Evolutionary conservation across 2,329 filamentous ascomycete genomes (phyloP).

Genomic region (Ophiostoma novo-ulmi): DNA sequence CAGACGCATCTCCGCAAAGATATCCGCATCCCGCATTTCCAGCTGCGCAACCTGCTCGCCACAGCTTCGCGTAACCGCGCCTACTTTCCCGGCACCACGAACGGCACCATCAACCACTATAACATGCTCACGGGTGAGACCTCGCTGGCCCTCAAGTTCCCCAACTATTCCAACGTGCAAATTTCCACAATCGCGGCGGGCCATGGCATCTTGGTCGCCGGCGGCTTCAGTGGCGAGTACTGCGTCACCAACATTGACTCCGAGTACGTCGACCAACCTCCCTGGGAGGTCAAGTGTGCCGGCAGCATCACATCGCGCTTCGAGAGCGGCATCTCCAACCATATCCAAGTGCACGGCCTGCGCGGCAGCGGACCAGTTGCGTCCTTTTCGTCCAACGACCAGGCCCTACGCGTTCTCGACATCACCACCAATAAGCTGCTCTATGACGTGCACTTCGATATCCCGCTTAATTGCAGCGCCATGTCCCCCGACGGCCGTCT

Average conservation of each 20-base stretch:
- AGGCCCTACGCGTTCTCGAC: constrained; percentile 54
- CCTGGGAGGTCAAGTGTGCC: constrained; percentile 36
- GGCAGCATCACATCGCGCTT: constrained; percentile 48
- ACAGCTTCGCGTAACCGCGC: constrained; percentile 50
- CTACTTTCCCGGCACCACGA: constrained; percentile 50
- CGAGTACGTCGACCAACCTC: constrained; percentile 30
- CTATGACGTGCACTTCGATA: constrained; percentile 48
- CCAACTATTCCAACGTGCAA: constrained; percentile 36
- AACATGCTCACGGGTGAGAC: constrained; percentile 46
- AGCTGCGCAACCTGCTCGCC: constrained; percentile 58
- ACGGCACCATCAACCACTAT: constrained; percentile 46
- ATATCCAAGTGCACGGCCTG: constrained; percentile 53
- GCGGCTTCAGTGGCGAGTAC: constrained; percentile 55
- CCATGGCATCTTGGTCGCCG: constrained; percentile 54
- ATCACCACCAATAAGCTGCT: constrained; percentile 55
- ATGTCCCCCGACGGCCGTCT: constrained; percentile 66
- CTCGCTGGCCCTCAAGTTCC: constrained; percentile 44
- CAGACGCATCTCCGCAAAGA: constrained; percentile 52
- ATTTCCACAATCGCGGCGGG: constrained; percentile 50
- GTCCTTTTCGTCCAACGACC: constrained; percentile 60
- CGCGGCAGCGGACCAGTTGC: constrained; percentile 50
- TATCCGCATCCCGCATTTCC: constrained; percentile 58
- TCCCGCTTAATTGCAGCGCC: constrained; percentile 67
- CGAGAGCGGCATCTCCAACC: constrained; percentile 58
- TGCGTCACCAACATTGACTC: constrained; percentile 45